Evolutionary conservation across 2,329 filamentous ascomycete species (phyloP), one percentile per base, ranked within the genome.

Genomic region (Kalmusia sp.): DNA sequence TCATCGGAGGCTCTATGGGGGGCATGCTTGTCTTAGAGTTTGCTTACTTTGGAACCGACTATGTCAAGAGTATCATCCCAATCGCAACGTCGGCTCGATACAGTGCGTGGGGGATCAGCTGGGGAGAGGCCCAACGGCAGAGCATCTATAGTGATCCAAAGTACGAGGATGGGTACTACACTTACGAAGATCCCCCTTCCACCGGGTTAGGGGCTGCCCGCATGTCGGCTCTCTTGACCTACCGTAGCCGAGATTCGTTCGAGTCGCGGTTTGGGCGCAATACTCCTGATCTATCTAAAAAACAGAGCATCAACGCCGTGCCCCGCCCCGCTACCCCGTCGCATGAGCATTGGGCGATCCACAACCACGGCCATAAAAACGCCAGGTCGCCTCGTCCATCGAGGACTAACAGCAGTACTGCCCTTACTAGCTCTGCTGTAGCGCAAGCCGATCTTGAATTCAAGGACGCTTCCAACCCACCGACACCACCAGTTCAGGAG

Each of bases 91-190:
- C 91, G 6, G 91, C 89, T 63, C 82, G 88, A 35, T 92, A 95
- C 74, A 93, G 90, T 66, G 91, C 91, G 4, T 96, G 91, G 91
- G 89, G 91, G 21, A 96, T 95, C 67, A 93, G 89, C 75, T 96
- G 91, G 91, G 91, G 90, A 35, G 91, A 95, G 72, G 91, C 91
- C 3, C 91, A 96, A 73, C 83, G 91, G 46, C 91, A 95, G 77
- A 93, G 90, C 82, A 98, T 99, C 72, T 99, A 98, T 77, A 93
- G 92, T 33, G 95, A 99, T 72, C 95, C 95, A 27, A 98, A 97
- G 79, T 99, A 99, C 74, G 92, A 97, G 57, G 93, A 98, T 68
- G 95, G 95, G 38, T 98, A 97, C 77, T 99, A 98, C 72, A 69
- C 86, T 1, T 96, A 95, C 66, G 84, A 90, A 27, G 92, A 98